These are phyloP conservation scores for Suillus discolor DNA, from an alignment of 768 basidiomycete species.

Conservation along the genomic window DNA sequence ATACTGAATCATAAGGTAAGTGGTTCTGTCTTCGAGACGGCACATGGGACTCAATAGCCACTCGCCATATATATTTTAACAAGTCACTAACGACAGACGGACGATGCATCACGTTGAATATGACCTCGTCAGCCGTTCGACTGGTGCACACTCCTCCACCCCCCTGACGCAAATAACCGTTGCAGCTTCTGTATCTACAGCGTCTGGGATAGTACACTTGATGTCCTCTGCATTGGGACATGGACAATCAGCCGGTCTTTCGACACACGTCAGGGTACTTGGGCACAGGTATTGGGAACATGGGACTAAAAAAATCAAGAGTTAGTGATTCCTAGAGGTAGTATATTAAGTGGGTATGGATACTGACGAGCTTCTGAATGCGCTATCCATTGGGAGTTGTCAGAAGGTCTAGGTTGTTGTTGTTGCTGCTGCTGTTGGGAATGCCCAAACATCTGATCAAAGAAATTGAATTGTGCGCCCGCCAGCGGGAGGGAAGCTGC, in stretches of 20 bases:
- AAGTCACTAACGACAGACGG: background rate
- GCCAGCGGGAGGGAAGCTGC: slow-evolving; percentile 32
- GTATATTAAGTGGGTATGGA: background rate
- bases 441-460: slow-evolving; percentile 72
- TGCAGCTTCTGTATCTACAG: slow-evolving; percentile 47
- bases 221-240: slow-evolving; percentile 78
- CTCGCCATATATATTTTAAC: background rate
- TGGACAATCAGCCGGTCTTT: slow-evolving; percentile 61
- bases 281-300: slow-evolving; percentile 81
- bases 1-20: background rate
- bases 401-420: slow-evolving; percentile 22
- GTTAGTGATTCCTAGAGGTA: slow-evolving; percentile 3
- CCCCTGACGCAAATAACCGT: slow-evolving; percentile 77
- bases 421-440: slow-evolving; percentile 54
- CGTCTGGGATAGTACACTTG: slow-evolving; percentile 75
- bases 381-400: slow-evolving; percentile 63
- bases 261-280: slow-evolving; percentile 66
- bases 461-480: slow-evolving; percentile 76
- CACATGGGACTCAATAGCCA: background rate
- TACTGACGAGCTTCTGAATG: slow-evolving; percentile 66
- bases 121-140: slow-evolving; percentile 49
- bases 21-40: slow-evolving; percentile 2
- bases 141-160: slow-evolving; percentile 57
- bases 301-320: slow-evolving; percentile 47
- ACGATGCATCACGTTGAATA: slow-evolving; percentile 15